Base-by-base conservation (phyloP, 495 filamentous ascomycete genomes). In the Daldinia grandis region DNA sequence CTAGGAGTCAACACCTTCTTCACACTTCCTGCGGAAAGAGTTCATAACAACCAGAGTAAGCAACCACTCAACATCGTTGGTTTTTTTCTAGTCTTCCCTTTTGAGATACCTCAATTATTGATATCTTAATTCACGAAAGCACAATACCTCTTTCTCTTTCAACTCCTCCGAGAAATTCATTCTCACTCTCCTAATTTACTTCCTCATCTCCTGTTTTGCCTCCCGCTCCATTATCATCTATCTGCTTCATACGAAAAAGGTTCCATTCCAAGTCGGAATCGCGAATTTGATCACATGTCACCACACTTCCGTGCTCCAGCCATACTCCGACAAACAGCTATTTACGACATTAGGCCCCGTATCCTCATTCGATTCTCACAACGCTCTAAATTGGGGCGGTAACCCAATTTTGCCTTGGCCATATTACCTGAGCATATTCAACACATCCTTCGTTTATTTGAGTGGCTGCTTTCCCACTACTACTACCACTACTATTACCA, bases 1-100 rank as follows among this genome's bases (percentile, higher is more conserved):
- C 17, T 42, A 53, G 14, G 50, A 57, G 17, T 40, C 51, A 49
- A 56, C 58, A 24, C 59, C 60, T 69, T 60, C 67, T 69, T 60
- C 44, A 28, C 40, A 17, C 37, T 28, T 54, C 37, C 40, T 5
- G 25, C 19, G 47, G 60, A 64, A 69, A 64, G 67, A 64, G 51
- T 64, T 17, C 38, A 47, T 15, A 21, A 7, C 28, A 49, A n/a
- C 42, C 5, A 30, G 33, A 38, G 67, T 69, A 55, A 69, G 66
- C 64, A 25, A 28, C 66, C 42, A 51, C 54, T 63, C 25, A 38
- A 5, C 24, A 56, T 56, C 53, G 28, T 17, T 19, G 17, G 28
- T 56, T 56, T 15, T 1, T 56, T 35, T 56, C 7, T 15, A 21
- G 4, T 5, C 17, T 33, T 19, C 25, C 17, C n/a, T 7, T 33